Evolutionary conservation across 495 filamentous ascomycete genomes (phyloP), one percentile per base, ranked within the genome.

Genomic region (Cercophora sp.): DNA sequence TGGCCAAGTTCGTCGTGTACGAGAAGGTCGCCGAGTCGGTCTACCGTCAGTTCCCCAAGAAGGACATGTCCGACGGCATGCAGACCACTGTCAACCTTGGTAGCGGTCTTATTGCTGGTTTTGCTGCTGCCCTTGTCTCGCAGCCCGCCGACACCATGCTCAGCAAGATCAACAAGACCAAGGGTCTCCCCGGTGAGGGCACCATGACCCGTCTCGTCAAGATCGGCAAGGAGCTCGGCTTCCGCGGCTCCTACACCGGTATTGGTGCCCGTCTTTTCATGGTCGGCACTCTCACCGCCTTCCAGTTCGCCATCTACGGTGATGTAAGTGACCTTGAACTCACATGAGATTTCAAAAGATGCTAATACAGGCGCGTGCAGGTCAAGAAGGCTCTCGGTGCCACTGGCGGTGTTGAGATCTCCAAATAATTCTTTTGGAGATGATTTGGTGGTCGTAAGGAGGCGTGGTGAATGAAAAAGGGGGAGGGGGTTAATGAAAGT

Each of bases 91-190:
- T 91, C 78, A 98, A 98, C 83, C 82, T 98, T 52, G 91, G 92
- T 55, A 86, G 87, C 64, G 93, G 93, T 86, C 83, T 97, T 61
- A 83, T 96, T 62, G 93, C 93, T 67, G 92, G 93, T 88, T 92
- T 98, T 78, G 92, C 93, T 56, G 93, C 93, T 58, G 93, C 93
- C 66, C 62, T 96, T 70, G 85, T 98, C 64, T 97, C 93, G 39
- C 93, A 98, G 78, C 92, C 93, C 63, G 93, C 93, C 68, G 93
- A 97, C 73, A 98, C 93, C 67, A 97, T 97, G 93, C 85, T 98
- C 63, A 86, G 80, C 79, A 97, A 97, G 85, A 98, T 98, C 83
- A 98, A 98, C 88, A 98, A 98, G 89, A 95, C 90, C 74, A 89
- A 88, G 76, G 93, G 93, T 72, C 77, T 85, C 40, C 93, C 93